Evolutionary conservation across 225 moss, liverwort and hornwort genomes (phyloP), one percentile per base, ranked within the genome.

Genomic region (Neckera pumila): DNA sequence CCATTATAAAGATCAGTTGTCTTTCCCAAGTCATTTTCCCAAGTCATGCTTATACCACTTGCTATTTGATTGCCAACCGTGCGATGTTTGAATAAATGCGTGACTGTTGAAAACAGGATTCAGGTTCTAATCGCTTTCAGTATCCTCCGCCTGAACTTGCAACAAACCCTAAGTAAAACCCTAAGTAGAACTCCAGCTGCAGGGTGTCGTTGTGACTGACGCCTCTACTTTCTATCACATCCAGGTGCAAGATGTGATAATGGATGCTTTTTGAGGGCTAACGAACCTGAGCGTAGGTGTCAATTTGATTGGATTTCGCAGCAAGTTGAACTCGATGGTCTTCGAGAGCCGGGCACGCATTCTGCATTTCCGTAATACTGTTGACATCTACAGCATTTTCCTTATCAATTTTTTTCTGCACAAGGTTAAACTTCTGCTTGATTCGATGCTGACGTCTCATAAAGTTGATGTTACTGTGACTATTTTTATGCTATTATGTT

Each of bases 341-440:
- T 65, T 95, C 90, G 36, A 96, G 91, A 67, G 95, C 92, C 76
- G 89, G 92, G 88, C 91, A 94, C 71, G 93, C 92, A 49, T 92
- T 94, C 79, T 94, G 92, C 89, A 94, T 86, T 81, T 94, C 95
- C 74, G 87, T 62, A 12, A 93, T 89, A 80, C 90, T 90, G 85
- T 94, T 92, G 64, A 91, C 91, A 85, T 96, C 95, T 78, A 89
- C 89, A 82, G 90, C 90, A 69, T 88, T 94, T 81, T 94, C 95
- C 81, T 92, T 86, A 78, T 96, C 93, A 57, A 96, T 90, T 67
- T 91, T 93, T 89, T 91, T 86, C 97, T 96, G 94, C 90, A 90
- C 64, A 64, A 71, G 42, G 63, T 82, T 65, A 84, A 26, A 56
- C 11, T 70, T 81, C 31, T 43, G 38, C 76, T 76, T 76, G 43